Conservation (phyloP, 2,329 filamentous ascomycete species). For the Sporothrix schenckii region DNA sequence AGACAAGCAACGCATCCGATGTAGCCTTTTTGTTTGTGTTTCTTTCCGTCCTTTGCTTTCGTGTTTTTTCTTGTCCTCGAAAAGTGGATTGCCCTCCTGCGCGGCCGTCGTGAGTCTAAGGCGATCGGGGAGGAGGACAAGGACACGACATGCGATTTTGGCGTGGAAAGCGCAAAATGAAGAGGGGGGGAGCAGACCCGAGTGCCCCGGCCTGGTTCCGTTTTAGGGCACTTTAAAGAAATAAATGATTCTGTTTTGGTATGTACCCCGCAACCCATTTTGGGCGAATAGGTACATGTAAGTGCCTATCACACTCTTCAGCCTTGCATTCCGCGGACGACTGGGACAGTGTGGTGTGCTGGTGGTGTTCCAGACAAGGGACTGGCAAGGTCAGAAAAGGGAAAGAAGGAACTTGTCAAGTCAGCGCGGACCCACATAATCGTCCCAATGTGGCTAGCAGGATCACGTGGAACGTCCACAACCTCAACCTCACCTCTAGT, state of each 20-base stretch:
- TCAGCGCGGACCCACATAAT: slow-evolving; percentile 16
- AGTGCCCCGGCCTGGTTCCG: slow-evolving; percentile 24
- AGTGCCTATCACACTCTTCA: slow-evolving; percentile 29
- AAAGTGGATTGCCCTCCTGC: slow-evolving; percentile 19
- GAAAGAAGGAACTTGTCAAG: slow-evolving; percentile 29
- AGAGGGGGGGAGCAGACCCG: neutral
- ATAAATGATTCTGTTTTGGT: neutral
- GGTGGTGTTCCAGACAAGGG: slow-evolving; percentile 21
- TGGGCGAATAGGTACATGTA: too few relatives aligned
- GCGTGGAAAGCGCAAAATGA: slow-evolving; percentile 2
- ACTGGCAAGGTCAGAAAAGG: neutral
- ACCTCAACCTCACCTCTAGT: slow-evolving; percentile 36
- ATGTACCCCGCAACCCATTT: too few relatives aligned
- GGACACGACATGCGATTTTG: neutral
- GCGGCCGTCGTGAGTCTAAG: slow-evolving; percentile 23
- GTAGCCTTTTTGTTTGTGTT: neutral
- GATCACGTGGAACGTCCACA: slow-evolving; percentile 33
- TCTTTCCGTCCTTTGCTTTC: neutral
- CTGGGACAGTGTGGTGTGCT: slow-evolving; percentile 15
- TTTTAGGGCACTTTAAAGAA: slow-evolving; percentile 15
- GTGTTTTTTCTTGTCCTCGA: slow-evolving; percentile 24
- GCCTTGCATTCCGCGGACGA: slow-evolving; percentile 37
- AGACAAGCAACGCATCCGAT: neutral
- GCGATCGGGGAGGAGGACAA: neutral
- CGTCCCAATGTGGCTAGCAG: slow-evolving; percentile 8